Percentiles rank a stretch among this genome's conserved stretches.
Conservation (phyloP, 345 rosid species). For the Leavenworthia alabamica region DNA sequence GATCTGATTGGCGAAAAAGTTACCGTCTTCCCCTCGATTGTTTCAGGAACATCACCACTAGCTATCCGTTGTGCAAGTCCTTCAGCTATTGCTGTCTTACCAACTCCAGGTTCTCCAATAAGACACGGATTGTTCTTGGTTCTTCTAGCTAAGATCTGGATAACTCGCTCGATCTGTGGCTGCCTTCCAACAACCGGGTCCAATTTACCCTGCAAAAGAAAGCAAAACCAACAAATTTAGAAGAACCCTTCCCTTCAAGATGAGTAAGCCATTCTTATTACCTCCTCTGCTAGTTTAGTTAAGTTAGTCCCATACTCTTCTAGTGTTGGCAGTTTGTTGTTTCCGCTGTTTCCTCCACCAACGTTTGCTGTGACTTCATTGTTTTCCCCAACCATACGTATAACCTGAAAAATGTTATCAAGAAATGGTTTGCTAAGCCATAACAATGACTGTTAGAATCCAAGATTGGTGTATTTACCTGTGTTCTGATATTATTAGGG, state of each 20-base stretch:
- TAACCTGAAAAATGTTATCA: constrained; percentile 47
- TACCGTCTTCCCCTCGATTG: constrained; percentile 96
- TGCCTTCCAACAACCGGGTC: constrained; percentile 99
- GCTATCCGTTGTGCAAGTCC: constrained; percentile 97
- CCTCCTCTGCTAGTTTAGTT: constrained; percentile 98
- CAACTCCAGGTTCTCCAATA: constrained; percentile 99
- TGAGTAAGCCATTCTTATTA: constrained; percentile 13
- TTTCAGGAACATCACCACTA: constrained; percentile 93
- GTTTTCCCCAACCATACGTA: constrained; percentile 98
- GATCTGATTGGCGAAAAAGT: background rate
- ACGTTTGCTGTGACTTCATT: constrained; percentile 73
- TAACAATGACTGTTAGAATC: background rate
- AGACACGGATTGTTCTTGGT: constrained; percentile 98
- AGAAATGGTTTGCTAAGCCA: background rate
- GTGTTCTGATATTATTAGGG: constrained; percentile 83
- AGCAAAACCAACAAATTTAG: background rate
- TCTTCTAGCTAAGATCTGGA: constrained; percentile 92
- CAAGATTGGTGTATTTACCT: constrained; percentile 42
- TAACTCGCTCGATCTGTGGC: constrained; percentile 86
- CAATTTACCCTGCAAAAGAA: constrained; percentile 65
- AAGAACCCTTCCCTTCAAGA: background rate
- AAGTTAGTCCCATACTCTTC: constrained; percentile 98
- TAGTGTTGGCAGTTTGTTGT: constrained; percentile 92
- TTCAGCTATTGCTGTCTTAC: constrained; percentile 99
- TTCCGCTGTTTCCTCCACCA: constrained; percentile 62